phyloP scores from a whole-genome alignment of 2,329 filamentous ascomycete genomes.

The Metarhizium brunneum region DNA sequence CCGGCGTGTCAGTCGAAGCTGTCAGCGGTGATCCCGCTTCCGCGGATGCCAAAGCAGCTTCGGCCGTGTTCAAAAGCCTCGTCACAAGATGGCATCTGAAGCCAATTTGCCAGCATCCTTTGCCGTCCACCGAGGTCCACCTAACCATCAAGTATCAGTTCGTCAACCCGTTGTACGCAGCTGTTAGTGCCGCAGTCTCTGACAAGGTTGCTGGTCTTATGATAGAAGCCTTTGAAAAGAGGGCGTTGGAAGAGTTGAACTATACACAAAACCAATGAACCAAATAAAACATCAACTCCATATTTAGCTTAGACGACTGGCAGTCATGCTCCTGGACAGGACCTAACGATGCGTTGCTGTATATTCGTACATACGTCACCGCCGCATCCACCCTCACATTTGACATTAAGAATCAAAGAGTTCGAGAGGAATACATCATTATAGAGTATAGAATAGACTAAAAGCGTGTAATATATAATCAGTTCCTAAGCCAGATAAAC shows the following conservation, averaged over 20 bases:
- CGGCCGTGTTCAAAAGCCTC: slow-evolving; percentile 55
- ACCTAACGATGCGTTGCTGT: background rate
- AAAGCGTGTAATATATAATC: slow-evolving; percentile 6
- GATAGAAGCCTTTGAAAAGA: slow-evolving; percentile 86
- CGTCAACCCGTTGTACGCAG: slow-evolving; percentile 77
- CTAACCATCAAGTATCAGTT: slow-evolving; percentile 77
- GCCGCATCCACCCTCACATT: background rate
- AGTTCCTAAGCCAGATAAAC: slow-evolving; percentile 15
- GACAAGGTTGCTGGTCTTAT: slow-evolving; percentile 79
- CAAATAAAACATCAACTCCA: background rate
- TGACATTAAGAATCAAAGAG: background rate
- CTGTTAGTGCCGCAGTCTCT: slow-evolving; percentile 71
- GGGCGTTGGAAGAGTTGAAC: slow-evolving; percentile 46
- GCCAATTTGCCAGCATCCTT: slow-evolving; percentile 23
- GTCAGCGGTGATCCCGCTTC: slow-evolving; percentile 50
- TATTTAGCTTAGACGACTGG: background rate
- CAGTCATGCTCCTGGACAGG: background rate
- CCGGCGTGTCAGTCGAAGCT: slow-evolving; percentile 65
- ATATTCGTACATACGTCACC: background rate
- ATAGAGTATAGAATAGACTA: background rate
- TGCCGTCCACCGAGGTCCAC: slow-evolving; percentile 55
- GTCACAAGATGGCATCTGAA: slow-evolving; percentile 61
- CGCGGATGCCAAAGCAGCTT: slow-evolving; percentile 28
- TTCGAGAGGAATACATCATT: background rate
- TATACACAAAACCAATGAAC: background rate